Base-by-base conservation (phyloP, 306 rosid genomes). In the Urtica urens region DNA sequence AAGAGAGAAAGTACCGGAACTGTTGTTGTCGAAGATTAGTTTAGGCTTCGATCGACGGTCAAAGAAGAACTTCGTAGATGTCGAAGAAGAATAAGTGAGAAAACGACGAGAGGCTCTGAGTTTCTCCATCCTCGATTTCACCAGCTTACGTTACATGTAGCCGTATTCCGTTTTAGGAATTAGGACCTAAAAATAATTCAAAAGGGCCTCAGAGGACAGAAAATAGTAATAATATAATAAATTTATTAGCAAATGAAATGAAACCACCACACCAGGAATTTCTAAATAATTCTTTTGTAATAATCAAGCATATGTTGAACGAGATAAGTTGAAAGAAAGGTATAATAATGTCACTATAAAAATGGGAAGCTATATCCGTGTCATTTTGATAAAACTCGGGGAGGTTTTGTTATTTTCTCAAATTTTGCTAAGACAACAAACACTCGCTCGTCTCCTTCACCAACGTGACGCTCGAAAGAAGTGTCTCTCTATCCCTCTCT, bases 61-160 rank as follows among this genome's bases (percentile, higher is more conserved):
- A 18, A 50, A 52, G 63, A 61, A 49, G 26, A 52, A 51, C 44
- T 7, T 48, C 34, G 33, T 30, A n/a, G 63, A 29, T 1, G 70
- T 38, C 57, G 33, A 30, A n/a, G 63, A 29, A 1, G 70, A 43
- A 57, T 39, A 68, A 53, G 34, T 55, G 65, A 76, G 53, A 2
- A 78, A 54, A 33, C 61, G 60, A 63, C 63, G 37, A 10, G 69
- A 28, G 25, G 69, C 50, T 72, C 64, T 72, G 70, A 59, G 60
- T 65, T 71, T 83, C 57, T 61, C 44, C 90, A 66, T 80, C 12
- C 19, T 57, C 63, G 49, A 26, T 44, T 22, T 35, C 16, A 51
- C 40, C 5, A 4, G 6, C n/a, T n/a, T n/a, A n/a, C n/a, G n/a
- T n/a, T n/a, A n/a, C n/a, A n/a, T n/a, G n/a, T n/a, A n/a, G n/a